These are phyloP conservation scores for Coniosporium tulheliwenetii DNA, from an alignment of 2,329 filamentous ascomycete species.

Conservation along the genomic window DNA sequence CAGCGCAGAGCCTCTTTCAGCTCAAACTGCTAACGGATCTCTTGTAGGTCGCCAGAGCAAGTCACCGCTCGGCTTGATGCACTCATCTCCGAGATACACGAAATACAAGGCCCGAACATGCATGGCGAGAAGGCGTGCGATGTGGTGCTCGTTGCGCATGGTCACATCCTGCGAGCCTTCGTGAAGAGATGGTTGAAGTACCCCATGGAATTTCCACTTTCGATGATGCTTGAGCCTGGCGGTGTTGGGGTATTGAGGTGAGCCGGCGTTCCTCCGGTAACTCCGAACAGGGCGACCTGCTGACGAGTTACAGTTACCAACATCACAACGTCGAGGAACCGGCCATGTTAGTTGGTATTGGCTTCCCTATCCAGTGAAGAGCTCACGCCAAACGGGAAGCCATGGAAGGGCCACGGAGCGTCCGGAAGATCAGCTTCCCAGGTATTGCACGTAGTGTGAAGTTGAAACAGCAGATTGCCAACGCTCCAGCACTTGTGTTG, in stretches of 20 bases:
- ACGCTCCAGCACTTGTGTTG: too few relatives aligned
- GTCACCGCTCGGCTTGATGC: slow-evolving; percentile 56
- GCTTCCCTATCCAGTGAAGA: slow-evolving; percentile 30
- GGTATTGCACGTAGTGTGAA: too few relatives aligned
- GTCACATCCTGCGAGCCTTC: slow-evolving; percentile 70
- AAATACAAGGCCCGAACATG: slow-evolving; percentile 29
- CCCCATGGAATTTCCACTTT: slow-evolving; percentile 50
- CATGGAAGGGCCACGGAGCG: too few relatives aligned
- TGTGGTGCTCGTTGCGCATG: slow-evolving; percentile 68
- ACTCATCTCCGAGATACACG: slow-evolving; percentile 56
- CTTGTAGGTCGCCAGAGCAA: slow-evolving; percentile 45
- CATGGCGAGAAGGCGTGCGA: slow-evolving; percentile 37
- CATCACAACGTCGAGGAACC: slow-evolving; percentile 66
- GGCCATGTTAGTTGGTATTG: slow-evolving; percentile 61
- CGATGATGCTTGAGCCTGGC: slow-evolving; percentile 68
- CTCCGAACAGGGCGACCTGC: background rate
- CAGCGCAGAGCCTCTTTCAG: too few relatives aligned
- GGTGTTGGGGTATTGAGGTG: slow-evolving; percentile 67
- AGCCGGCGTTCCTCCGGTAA: slow-evolving; percentile 11
- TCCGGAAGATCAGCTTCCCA: too few relatives aligned
- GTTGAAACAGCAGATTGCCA: too few relatives aligned
- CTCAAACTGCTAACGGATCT: background rate
- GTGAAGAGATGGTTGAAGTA: slow-evolving; percentile 70
- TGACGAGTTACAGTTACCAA: slow-evolving; percentile 45
- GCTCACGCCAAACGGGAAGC: too few relatives aligned